Percentiles rank a stretch among this genome's conserved stretches.
These are phyloP conservation scores for Coemansia sp. DNA, from an alignment of 192 early-diverging fungal genomes.

Conservation along the genomic window DNA sequence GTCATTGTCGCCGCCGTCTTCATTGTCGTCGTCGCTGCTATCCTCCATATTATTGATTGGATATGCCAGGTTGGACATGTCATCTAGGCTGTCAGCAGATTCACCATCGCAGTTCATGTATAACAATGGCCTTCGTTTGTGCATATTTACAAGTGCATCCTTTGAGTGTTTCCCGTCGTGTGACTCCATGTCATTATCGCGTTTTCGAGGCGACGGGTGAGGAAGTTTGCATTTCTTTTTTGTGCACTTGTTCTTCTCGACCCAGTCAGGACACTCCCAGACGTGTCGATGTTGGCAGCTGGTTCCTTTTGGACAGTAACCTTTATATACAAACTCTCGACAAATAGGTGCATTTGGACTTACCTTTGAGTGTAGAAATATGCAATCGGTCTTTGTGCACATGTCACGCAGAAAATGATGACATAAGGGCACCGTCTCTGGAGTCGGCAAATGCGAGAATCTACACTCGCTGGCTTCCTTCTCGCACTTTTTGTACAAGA, in stretches of 20 bases:
- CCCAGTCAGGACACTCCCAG: slow-evolving; percentile 69
- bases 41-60: background rate
- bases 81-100: background rate
- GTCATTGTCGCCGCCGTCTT: slow-evolving; percentile 1
- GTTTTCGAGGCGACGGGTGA: slow-evolving; percentile 34
- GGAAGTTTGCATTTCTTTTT: slow-evolving; percentile 59
- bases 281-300: slow-evolving; percentile 62
- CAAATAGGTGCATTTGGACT: slow-evolving; percentile 63
- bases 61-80: background rate
- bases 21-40: background rate
- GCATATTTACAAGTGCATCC: slow-evolving; percentile 16
- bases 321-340: slow-evolving; percentile 60
- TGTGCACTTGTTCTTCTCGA: slow-evolving; percentile 58
- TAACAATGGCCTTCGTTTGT: slow-evolving; percentile 37
- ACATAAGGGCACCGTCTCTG: slow-evolving; percentile 61
- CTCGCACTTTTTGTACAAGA: slow-evolving; percentile 30
- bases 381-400: slow-evolving; percentile 56
- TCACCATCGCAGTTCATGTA: slow-evolving; percentile 5
- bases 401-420: slow-evolving; percentile 61
- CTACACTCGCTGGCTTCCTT: slow-evolving; percentile 36
- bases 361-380: slow-evolving; percentile 58
- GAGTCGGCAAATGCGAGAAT: slow-evolving; percentile 58
- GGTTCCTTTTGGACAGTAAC: slow-evolving; percentile 58
- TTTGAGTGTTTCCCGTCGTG: background rate
- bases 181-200: background rate